phyloP scores from a whole-genome alignment of 1,284 basidiomycete genomes.

The Abortiporus biennis region DNA sequence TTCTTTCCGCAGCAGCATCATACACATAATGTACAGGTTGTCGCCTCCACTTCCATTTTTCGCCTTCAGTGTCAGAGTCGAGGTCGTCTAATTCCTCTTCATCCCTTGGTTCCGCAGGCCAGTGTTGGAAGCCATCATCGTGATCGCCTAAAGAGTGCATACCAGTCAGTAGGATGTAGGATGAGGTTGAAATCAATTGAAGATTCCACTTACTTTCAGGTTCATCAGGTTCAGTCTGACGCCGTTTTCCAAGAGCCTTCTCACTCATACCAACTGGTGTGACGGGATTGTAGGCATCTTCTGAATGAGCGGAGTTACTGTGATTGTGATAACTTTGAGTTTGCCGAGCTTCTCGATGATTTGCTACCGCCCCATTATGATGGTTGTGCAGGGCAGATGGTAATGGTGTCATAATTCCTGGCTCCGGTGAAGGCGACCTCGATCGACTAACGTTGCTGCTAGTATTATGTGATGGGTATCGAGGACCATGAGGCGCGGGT shows the following conservation, averaged over 20 bases:
- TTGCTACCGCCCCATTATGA: neutral
- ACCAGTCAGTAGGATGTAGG: too few relatives aligned
- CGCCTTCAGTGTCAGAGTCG: conserved; percentile 29
- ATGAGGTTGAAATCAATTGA: too few relatives aligned
- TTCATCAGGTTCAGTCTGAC: conserved; percentile 39
- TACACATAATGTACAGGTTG: conserved; percentile 67
- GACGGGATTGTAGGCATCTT: conserved; percentile 14
- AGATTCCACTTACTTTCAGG: conserved; percentile 35
- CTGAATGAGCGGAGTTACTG: conserved; percentile 1
- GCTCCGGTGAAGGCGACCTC: conserved; percentile 46
- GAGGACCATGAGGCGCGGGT: conserved; percentile 61
- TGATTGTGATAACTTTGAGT: neutral
- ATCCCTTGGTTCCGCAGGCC: conserved; percentile 22
- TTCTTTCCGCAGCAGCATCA: conserved; percentile 75
- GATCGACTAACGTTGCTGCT: conserved; percentile 31
- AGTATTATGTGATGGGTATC: conserved; percentile 41
- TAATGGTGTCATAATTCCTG: conserved; percentile 2
- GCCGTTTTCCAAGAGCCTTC: conserved; percentile 77
- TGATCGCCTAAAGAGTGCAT: too few relatives aligned
- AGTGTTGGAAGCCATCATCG: conserved; percentile 37
- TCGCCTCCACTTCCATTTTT: conserved; percentile 23
- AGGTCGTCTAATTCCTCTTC: conserved; percentile 27
- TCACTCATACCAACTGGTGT: conserved; percentile 53
- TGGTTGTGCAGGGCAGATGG: neutral
- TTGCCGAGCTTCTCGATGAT: neutral